Base-by-base conservation (phyloP, 1,284 basidiomycete species). In the Melampsora larici-populina region DNA sequence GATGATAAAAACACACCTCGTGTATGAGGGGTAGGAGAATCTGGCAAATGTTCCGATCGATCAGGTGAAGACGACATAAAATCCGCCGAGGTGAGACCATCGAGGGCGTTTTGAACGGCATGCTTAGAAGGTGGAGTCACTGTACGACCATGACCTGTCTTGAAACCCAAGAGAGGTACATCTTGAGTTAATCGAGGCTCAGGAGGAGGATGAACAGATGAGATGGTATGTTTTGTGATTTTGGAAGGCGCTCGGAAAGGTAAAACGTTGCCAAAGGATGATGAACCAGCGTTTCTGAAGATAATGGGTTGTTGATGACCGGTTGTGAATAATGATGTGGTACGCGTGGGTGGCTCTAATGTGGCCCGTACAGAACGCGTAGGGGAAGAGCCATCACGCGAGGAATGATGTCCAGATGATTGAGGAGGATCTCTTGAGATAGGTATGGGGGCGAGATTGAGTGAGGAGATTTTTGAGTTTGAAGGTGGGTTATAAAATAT, bases 1-100 rank as follows among this genome's bases (percentile, higher is more conserved):
- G 40, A 43, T 43, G 40, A 43, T 13, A 13, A 36, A 74, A 33
- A 58, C 49, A 24, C 31, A 75, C 73, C 73, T 75, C 73, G n/a
- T n/a, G 64, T 63, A 17, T 49, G 65, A 60, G 73, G 73, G 43
- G 63, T 75, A 36, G 73, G 73, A 26, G 73, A 75, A 21, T 68
- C 64, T 31, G 73, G 73, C n/a, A 67, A 31, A 8, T 40, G 48
- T 46, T 36, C 31, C 9, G 64, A 64, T n/a, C 46, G 71, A 7
- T 67, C 33, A 40, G 64, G 48, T 43, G 40, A 43, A 40, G 51
- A 66, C 33, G 73, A 64, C 21, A 64, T 55, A 17, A 75, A 31
- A 24, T 67, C 26, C 15, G n/a, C 31, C 58, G 49, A 51, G n/a
- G 29, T 21, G n/a, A 63, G 65, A 26, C 64, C 40, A 26, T 75